These are phyloP conservation scores for Talaromyces sp. DNA, from an alignment of 2,329 filamentous ascomycete genomes.

Conservation along the genomic window DNA sequence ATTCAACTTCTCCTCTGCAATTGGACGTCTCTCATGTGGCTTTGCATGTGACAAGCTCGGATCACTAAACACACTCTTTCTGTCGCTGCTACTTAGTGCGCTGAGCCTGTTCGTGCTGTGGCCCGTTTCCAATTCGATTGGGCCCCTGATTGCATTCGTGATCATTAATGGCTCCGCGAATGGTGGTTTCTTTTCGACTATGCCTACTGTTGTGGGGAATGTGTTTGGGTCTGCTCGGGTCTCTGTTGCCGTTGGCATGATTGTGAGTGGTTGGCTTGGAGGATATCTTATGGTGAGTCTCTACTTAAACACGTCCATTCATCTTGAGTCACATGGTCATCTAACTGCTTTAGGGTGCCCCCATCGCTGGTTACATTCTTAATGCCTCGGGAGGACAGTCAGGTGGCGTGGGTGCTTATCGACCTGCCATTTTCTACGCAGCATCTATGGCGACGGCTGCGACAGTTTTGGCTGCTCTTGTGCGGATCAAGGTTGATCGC, in stretches of 20 bases:
- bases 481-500: slow-evolving; percentile 22
- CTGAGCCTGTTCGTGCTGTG: slow-evolving; percentile 64
- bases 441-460: slow-evolving; percentile 56
- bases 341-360: slow-evolving; percentile 55
- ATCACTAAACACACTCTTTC: slow-evolving; percentile 58
- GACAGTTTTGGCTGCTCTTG: slow-evolving; percentile 30
- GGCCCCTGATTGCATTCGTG: slow-evolving; percentile 59
- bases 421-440: slow-evolving; percentile 65
- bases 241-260: slow-evolving; percentile 63
- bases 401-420: slow-evolving; percentile 55
- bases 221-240: slow-evolving; percentile 61
- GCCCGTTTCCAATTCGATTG: slow-evolving; percentile 60
- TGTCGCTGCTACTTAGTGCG: slow-evolving; percentile 55
- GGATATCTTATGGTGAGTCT: slow-evolving; percentile 62
- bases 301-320: neutral
- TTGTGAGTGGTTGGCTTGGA: slow-evolving; percentile 62
- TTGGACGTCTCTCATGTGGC: slow-evolving; percentile 60
- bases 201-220: slow-evolving; percentile 64
- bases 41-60: slow-evolving; percentile 59
- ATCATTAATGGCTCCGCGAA: slow-evolving; percentile 64
- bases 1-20: slow-evolving; percentile 63
- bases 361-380: slow-evolving; percentile 64
- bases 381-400: slow-evolving; percentile 57
- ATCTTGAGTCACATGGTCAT: too few species aligned
- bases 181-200: slow-evolving; percentile 65